Conservation (phyloP, 306 rosid species). For the Lathyrus aphaca region DNA sequence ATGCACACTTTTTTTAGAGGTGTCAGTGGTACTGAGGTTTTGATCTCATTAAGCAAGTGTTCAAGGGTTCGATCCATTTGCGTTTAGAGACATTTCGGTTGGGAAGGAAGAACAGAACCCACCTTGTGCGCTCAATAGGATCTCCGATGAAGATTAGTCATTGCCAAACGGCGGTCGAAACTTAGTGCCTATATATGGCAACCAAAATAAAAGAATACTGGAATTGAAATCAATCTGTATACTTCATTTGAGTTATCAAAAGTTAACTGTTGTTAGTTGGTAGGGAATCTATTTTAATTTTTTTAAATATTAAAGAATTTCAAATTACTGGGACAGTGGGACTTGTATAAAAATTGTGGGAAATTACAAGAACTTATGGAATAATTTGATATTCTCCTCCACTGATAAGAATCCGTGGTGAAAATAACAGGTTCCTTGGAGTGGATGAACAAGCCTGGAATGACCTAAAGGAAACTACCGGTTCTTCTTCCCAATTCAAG, state of each 20-base stretch:
- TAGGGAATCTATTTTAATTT: background rate
- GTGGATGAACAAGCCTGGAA: slow-evolving; percentile 56
- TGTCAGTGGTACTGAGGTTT: too few relatives aligned
- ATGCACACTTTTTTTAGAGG: too few relatives aligned
- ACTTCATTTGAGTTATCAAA: background rate
- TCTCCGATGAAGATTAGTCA: too few relatives aligned
- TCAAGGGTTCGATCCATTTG: too few relatives aligned
- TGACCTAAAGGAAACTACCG: slow-evolving; percentile 53
- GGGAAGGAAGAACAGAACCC: too few relatives aligned
- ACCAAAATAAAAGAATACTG: background rate
- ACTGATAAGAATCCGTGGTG: slow-evolving; percentile 2
- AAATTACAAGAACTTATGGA: background rate
- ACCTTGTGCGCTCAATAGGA: too few relatives aligned
- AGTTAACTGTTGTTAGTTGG: background rate
- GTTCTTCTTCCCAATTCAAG: slow-evolving; percentile 57
- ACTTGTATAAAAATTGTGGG: background rate
- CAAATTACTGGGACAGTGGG: background rate
- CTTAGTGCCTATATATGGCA: too few relatives aligned
- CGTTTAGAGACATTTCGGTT: too few relatives aligned
- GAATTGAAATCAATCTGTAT: background rate
- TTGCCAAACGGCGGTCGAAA: too few relatives aligned
- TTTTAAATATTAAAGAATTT: background rate
- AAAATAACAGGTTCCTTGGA: slow-evolving; percentile 51
- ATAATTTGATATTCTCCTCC: slow-evolving; percentile 2
- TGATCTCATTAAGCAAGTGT: too few relatives aligned